These are phyloP conservation scores for Sphagnum fallax DNA, from an alignment of 228 moss, liverwort and hornwort species.

Conservation along the genomic window DNA sequence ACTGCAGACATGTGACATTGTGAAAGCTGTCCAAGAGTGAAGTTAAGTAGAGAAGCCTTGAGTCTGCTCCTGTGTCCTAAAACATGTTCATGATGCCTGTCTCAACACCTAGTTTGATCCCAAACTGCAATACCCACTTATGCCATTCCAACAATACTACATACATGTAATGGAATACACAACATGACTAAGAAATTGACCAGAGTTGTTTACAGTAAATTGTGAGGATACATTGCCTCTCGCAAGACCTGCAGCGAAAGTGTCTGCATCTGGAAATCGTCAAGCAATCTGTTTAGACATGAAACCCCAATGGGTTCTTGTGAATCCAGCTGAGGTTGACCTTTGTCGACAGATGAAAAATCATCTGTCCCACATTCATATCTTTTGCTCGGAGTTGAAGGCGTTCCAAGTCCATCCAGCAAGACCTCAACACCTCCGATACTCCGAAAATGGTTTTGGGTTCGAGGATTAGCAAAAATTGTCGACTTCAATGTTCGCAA, in stretches of 20 bases:
- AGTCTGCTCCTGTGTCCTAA: not conserved
- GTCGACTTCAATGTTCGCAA: slow-evolving; percentile 24
- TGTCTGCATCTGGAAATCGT: slow-evolving; percentile 33
- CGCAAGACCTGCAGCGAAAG: slow-evolving; percentile 34
- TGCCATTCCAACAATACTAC: no score
- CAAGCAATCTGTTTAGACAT: slow-evolving; percentile 12
- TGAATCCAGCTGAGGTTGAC: not conserved
- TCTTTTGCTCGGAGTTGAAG: slow-evolving; percentile 13
- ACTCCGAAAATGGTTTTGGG: slow-evolving; percentile 38
- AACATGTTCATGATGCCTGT: no score
- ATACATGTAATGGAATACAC: no score
- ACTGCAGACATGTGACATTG: slow-evolving; percentile 23
- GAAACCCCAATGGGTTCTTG: not conserved
- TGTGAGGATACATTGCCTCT: slow-evolving; percentile 34
- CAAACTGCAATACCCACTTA: no score
- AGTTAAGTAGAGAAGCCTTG: slow-evolving; percentile 6
- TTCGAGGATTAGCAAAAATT: slow-evolving; percentile 27
- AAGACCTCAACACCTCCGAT: slow-evolving; percentile 38
- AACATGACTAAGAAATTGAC: not conserved
- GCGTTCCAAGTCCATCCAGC: slow-evolving; percentile 26
- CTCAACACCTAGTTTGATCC: no score
- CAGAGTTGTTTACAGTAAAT: not conserved
- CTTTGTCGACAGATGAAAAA: slow-evolving; percentile 3
- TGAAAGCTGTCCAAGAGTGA: slow-evolving; percentile 14
- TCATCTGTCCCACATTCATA: slow-evolving; percentile 1